Base-by-base conservation (phyloP, 2,329 filamentous ascomycete species). In the Nothopassalora personata region DNA sequence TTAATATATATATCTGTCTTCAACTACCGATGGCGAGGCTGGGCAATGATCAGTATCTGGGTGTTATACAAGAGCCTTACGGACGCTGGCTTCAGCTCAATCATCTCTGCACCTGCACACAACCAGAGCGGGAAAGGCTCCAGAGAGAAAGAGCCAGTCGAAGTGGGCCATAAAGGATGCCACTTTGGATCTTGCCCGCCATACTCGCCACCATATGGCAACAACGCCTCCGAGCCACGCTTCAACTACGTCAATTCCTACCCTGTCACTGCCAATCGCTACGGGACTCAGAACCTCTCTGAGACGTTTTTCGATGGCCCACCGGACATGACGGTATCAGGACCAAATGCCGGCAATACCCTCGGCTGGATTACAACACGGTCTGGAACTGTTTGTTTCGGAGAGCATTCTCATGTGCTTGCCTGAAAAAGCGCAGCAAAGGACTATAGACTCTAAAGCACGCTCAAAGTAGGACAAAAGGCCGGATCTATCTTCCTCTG, bases 171-270 rank as follows among this genome's bases (percentile, higher is more conserved):
- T 13, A 34, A 54, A 19, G 67, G 67, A 0, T 90, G 87, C 69
- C 73, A 86, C 60, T 88, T 81, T 72, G 68, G 81, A 69, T 85
- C 81, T 68, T 90, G 87, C 68, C 77, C 83, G 0, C 73, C 79
- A 9, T 77, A 79, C 64, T 83, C 80, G 66, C 80, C 81, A 1
- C 75, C 84, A 1, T 76, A 78, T 15, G 86, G 86, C 43, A 71
- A 73, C 64, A 87, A 89, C 67, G 72, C 75, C 9, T 80, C 80
- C 0, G 76, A 82, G 60, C 77, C 82, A 0, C 80, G 82, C 5
- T 78, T 88, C 49, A 86, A 69, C 77, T 90, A 87, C 78, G 86
- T 90, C 59, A 90, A 90, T 75, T 86, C 84, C 0, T 88, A 77
- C 73, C 86, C 87, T 0, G 83, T 84, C 1, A 89, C 86, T 0